Evolutionary conservation across 192 early-diverging fungal genomes (phyloP).

Genomic region (Geosiphon pyriformis): DNA sequence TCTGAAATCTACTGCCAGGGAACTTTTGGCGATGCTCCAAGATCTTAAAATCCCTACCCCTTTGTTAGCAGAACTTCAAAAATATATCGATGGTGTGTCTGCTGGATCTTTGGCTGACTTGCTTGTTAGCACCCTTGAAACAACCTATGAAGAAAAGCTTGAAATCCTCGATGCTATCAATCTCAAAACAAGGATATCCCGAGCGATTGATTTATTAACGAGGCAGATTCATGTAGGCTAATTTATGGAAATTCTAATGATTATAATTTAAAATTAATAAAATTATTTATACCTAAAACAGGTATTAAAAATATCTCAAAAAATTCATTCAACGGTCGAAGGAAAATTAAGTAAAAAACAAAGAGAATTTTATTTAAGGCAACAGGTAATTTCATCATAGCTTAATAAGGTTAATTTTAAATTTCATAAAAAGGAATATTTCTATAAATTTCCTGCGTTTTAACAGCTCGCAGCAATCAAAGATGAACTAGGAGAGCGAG

Average conservation of each 20-base stretch:
- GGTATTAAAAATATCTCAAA: conserved; percentile 73
- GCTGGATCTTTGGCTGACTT: conserved; percentile 61
- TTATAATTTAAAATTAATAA: no score
- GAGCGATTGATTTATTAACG: conserved; percentile 55
- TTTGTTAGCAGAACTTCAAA: conserved; percentile 55
- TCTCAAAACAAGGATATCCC: conserved; percentile 50
- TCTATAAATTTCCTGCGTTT: neutral
- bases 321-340: conserved; percentile 66
- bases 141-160: conserved; percentile 64
- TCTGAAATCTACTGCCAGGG: conserved; percentile 45
- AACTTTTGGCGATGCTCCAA: conserved; percentile 47
- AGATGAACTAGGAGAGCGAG: conserved; percentile 68
- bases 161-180: conserved; percentile 53
- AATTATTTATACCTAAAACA: conserved; percentile 24
- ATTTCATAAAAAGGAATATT: no score
- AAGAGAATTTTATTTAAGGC: conserved; percentile 69
- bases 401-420: neutral
- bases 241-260: neutral
- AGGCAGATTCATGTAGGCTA: conserved; percentile 59
- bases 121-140: conserved; percentile 66
- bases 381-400: conserved; percentile 52
- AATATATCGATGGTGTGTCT: conserved; percentile 53
- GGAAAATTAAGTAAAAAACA: conserved; percentile 75
- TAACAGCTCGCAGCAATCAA: conserved; percentile 67
- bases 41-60: conserved; percentile 64